A percentile compares a stretch with the other conserved stretches of the same genome.
phyloP scores from a whole-genome alignment of 2,329 filamentous ascomycete species.

The Plenodomus tracheiphilus region DNA sequence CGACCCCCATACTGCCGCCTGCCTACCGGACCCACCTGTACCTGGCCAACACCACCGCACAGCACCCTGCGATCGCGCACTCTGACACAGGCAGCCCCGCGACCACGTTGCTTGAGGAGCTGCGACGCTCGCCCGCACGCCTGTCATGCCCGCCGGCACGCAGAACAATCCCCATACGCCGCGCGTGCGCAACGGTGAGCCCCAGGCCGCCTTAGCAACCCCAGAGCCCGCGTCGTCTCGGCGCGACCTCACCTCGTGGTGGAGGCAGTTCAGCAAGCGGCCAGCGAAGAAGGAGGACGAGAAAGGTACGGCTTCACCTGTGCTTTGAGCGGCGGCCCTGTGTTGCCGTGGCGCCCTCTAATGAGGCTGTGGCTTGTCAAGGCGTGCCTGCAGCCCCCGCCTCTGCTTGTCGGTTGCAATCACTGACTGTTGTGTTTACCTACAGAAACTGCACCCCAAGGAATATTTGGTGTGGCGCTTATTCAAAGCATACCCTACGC shows the following conservation, averaged over 20 bases:
- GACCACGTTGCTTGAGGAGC: slow-evolving; percentile 21
- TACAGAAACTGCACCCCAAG: slow-evolving; percentile 57
- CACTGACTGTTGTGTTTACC: slow-evolving; percentile 24
- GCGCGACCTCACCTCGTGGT: slow-evolving; percentile 92
- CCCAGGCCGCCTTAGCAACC: slow-evolving; percentile 49
- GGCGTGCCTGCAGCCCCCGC: background rate
- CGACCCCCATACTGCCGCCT: slow-evolving; percentile 31
- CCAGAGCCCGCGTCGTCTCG: slow-evolving; percentile 75
- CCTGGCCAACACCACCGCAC: slow-evolving; percentile 23
- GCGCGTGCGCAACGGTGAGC: slow-evolving; percentile 49
- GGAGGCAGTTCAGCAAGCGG: slow-evolving; percentile 84
- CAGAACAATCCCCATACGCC: slow-evolving; percentile 45
- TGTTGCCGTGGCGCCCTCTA: slow-evolving; percentile 6
- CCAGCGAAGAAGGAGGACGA: slow-evolving; percentile 64
- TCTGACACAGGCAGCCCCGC: slow-evolving; percentile 13
- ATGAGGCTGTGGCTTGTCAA: slow-evolving; percentile 17
- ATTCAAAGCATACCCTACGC: slow-evolving; percentile 95
- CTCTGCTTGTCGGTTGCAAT: slow-evolving; percentile 16
- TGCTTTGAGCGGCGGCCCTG: background rate
- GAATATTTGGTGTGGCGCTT: slow-evolving; percentile 93
- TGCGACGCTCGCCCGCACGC: slow-evolving; percentile 27
- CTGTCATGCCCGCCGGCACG: slow-evolving; percentile 46
- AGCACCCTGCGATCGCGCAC: slow-evolving; percentile 18
- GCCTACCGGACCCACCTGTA: slow-evolving; percentile 26
- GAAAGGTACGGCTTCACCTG: slow-evolving; percentile 55